These are phyloP conservation scores for Sporothrix pseudoabietina DNA, from an alignment of 2,329 filamentous ascomycete genomes.

Conservation along the genomic window DNA sequence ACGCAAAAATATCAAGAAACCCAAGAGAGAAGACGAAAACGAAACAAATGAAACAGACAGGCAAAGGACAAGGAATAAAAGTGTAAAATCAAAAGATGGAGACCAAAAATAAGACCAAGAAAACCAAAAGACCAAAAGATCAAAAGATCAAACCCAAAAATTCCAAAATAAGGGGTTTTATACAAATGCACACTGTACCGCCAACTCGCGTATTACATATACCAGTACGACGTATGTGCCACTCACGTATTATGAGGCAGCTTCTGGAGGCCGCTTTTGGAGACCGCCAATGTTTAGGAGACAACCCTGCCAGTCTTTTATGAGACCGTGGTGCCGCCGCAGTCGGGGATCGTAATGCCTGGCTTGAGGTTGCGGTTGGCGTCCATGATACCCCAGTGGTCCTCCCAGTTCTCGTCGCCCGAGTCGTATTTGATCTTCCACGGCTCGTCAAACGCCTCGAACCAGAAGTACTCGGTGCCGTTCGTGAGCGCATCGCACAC, in stretches of 20 bases:
- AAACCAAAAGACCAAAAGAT: not conserved
- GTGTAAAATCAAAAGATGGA: not conserved
- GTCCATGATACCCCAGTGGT: conserved; percentile 93
- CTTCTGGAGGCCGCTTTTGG: too few species aligned
- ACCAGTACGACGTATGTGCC: not conserved
- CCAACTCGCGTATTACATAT: not conserved
- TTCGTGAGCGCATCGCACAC: conserved; percentile 79
- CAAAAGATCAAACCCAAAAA: not conserved
- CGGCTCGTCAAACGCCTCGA: conserved; percentile 93
- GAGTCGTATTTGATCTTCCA: conserved; percentile 83
- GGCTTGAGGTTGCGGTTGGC: conserved; percentile 79
- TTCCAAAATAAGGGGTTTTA: conserved; percentile 13
- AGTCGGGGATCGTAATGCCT: conserved; percentile 84
- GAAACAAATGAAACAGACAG: not conserved
- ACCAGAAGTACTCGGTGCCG: conserved; percentile 95
- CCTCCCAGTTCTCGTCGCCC: conserved; percentile 77
- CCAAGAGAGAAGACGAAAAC: not conserved
- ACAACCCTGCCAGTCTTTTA: not conserved
- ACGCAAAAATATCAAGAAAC: not conserved
- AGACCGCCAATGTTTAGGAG: not conserved
- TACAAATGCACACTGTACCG: not conserved
- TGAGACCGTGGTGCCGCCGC: conserved; percentile 70
- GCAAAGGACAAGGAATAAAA: not conserved
- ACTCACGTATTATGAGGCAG: not conserved
- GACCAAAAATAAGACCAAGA: not conserved